phyloP scores from a whole-genome alignment of 2,329 filamentous ascomycete genomes.

The Thelonectria blattea region DNA sequence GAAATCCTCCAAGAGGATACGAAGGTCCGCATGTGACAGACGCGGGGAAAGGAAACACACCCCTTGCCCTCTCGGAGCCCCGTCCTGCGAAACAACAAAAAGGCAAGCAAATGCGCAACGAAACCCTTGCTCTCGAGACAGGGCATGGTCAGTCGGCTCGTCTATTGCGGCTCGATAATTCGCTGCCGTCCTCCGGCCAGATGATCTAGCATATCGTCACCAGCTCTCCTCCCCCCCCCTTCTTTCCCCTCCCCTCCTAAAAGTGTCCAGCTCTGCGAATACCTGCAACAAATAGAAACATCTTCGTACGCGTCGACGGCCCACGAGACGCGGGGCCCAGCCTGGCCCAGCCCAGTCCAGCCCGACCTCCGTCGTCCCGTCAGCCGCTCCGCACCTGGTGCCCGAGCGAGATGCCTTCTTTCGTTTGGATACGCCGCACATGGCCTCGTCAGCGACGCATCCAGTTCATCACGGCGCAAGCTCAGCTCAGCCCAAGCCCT shows the following conservation, averaged over 20 bases:
- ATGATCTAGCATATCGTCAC: neutral
- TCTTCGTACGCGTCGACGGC: neutral
- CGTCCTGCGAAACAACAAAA: neutral
- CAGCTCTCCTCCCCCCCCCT: neutral
- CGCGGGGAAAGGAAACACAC: conserved; percentile 13
- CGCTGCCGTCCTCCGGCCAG: neutral
- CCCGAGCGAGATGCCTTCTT: neutral
- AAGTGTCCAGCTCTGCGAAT: too few species aligned
- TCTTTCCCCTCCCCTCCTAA: too few species aligned
- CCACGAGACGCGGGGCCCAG: conserved; percentile 1
- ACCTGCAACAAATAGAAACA: too few species aligned
- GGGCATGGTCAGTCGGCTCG: conserved; percentile 1
- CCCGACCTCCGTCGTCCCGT: neutral
- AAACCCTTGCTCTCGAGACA: neutral
- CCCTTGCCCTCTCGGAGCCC: neutral
- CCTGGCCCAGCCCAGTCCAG: conserved; percentile 7
- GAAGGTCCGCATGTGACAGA: conserved; percentile 14
- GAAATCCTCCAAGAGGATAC: neutral
- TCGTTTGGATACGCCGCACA: neutral
- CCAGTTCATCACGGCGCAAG: neutral
- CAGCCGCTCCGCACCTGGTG: conserved; percentile 9
- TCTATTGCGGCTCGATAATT: conserved; percentile 1
- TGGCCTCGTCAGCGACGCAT: conserved; percentile 17
- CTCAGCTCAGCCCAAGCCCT: conserved; percentile 12
- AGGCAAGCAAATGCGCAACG: neutral